Percentiles rank a stretch among this genome's conserved stretches.
These are phyloP conservation scores for Maudiozyma turicensis DNA, from an alignment of 805 yeast species.

Conservation along the genomic window DNA sequence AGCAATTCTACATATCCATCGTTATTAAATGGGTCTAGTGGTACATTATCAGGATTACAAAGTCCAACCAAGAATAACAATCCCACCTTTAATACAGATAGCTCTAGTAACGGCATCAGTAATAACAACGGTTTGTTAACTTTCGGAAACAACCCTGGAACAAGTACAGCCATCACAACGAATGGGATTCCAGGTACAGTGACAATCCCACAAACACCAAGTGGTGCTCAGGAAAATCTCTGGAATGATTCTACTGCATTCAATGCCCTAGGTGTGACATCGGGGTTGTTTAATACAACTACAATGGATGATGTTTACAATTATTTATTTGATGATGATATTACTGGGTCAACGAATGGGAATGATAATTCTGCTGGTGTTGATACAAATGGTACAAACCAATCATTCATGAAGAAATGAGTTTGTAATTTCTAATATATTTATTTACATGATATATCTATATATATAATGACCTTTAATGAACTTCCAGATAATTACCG, in stretches of 20 bases:
- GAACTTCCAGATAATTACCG: too few relatives aligned
- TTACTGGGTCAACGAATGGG: background rate
- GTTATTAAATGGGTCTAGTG: background rate
- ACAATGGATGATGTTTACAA: constrained; percentile 27
- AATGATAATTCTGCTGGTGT: background rate
- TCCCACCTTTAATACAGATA: background rate
- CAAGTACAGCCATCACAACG: background rate
- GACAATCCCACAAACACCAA: constrained; percentile 1
- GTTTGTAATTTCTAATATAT: too few relatives aligned
- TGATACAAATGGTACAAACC: background rate
- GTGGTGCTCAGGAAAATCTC: background rate
- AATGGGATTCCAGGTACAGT: background rate
- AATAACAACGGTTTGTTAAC: background rate
- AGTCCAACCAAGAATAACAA: background rate
- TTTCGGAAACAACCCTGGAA: background rate
- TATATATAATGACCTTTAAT: too few relatives aligned
- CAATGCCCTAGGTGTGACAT: constrained; percentile 11
- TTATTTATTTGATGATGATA: constrained; percentile 18
- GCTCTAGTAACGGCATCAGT: background rate
- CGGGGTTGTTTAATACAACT: constrained; percentile 23
- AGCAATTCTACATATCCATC: background rate
- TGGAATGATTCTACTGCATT: constrained; percentile 15
- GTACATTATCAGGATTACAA: background rate
- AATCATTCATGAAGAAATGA: background rate
- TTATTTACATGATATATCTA: too few relatives aligned